phyloP scores from a whole-genome alignment of 768 basidiomycete genomes.

The Lactifluus piperatus region DNA sequence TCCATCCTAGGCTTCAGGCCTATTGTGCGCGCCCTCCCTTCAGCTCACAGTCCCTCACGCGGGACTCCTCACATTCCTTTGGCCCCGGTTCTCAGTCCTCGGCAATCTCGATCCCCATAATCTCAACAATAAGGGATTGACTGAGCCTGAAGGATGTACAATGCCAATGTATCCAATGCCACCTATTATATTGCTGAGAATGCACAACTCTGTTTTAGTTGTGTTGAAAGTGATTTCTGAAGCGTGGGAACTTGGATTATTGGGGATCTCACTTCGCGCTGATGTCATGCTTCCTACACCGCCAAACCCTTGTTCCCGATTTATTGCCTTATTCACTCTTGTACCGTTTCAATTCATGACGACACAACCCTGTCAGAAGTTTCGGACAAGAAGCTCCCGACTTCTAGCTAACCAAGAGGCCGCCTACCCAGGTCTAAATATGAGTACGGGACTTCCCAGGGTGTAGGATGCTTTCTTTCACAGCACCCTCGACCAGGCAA shows the following conservation, averaged over 20 bases:
- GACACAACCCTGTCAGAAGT: slow-evolving; percentile 5
- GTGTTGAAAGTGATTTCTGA: neutral
- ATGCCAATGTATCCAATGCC: no score
- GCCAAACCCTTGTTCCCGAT: slow-evolving; percentile 10
- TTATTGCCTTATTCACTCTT: slow-evolving; percentile 10
- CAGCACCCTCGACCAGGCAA: neutral
- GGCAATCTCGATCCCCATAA: no score
- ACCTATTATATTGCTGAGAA: no score
- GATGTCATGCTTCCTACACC: neutral
- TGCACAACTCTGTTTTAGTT: no score
- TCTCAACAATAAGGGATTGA: no score
- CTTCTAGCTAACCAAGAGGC: slow-evolving; percentile 1
- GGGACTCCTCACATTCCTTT: no score
- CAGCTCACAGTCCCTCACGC: no score
- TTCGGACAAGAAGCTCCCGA: neutral
- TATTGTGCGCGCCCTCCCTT: no score
- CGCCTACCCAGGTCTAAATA: slow-evolving; percentile 1
- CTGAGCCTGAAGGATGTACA: no score
- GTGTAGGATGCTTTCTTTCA: neutral
- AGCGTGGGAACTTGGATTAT: neutral
- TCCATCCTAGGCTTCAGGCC: no score
- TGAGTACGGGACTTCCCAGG: neutral
- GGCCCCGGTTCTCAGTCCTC: no score
- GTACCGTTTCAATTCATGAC: slow-evolving; percentile 2
- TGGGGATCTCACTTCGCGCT: neutral